A percentile compares a stretch with the other conserved stretches of the same genome.
These are phyloP conservation scores for Phylloporus sp. DNA, from an alignment of 768 basidiomycete species.

Conservation along the genomic window DNA sequence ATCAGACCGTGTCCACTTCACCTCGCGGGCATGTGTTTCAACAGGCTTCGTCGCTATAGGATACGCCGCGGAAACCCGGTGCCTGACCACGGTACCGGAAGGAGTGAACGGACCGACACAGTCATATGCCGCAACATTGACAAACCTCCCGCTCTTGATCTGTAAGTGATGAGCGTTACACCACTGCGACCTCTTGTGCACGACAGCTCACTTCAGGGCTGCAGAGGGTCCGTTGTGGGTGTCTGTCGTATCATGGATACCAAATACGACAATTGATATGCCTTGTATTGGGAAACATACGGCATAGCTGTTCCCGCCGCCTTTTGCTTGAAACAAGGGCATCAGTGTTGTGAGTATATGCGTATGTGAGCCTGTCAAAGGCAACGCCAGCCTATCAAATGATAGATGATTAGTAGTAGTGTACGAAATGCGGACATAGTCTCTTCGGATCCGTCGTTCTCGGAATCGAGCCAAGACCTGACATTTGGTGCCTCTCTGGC, in stretches of 20 bases:
- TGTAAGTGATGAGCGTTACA: not conserved
- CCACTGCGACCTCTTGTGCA: not conserved
- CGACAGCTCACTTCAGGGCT: conserved; percentile 5
- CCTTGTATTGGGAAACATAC: conserved; percentile 23
- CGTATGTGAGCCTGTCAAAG: conserved; percentile 1
- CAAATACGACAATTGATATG: conserved; percentile 21
- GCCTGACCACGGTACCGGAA: conserved; percentile 19
- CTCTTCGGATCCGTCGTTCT: conserved; percentile 5
- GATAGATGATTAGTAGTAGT: conserved; percentile 1
- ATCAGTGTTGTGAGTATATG: not conserved
- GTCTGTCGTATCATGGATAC: conserved; percentile 15
- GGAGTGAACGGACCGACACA: conserved; percentile 19
- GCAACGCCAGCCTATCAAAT: conserved; percentile 1
- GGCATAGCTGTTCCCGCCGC: conserved; percentile 18
- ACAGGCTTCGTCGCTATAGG: conserved; percentile 5
- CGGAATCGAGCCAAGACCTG: conserved; percentile 5
- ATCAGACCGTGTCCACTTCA: conserved; percentile 4
- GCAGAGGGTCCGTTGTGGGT: conserved; percentile 13
- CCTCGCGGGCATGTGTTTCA: conserved; percentile 8
- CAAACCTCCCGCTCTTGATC: conserved; percentile 10
- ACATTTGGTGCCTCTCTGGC: conserved; percentile 14
- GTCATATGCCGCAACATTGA: conserved; percentile 6
- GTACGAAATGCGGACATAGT: conserved; percentile 4
- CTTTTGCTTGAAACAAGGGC: conserved; percentile 2
- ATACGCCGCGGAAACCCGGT: conserved; percentile 18